Percentiles rank a stretch among this genome's conserved stretches.
These are phyloP conservation scores for Beauveria australis DNA, from an alignment of 2,329 filamentous ascomycete species.

Conservation along the genomic window DNA sequence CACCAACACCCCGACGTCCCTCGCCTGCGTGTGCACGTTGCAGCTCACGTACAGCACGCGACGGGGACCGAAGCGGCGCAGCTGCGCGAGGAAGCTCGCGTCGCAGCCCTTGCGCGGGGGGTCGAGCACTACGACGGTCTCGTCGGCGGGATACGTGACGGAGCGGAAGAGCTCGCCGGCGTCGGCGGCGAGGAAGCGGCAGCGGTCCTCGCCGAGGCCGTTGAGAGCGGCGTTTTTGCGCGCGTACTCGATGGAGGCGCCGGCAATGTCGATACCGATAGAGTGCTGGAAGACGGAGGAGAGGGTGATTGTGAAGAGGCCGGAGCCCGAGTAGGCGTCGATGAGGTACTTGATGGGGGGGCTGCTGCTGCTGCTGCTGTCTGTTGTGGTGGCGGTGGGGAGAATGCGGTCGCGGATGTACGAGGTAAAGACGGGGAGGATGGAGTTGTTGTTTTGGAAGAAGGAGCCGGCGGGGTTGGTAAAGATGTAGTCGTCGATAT, in stretches of 20 bases:
- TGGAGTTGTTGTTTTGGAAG: conserved; percentile 99
- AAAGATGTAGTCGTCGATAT: conserved; percentile 77
- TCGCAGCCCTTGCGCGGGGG: conserved; percentile 96
- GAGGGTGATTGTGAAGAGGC: conserved; percentile 93
- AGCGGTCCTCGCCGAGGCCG: conserved; percentile 56
- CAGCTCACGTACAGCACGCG: conserved; percentile 92
- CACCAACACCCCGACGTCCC: conserved; percentile 84
- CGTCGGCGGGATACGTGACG: conserved; percentile 62
- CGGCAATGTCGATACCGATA: conserved; percentile 84
- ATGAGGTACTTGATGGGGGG: conserved; percentile 72
- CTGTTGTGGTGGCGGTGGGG: conserved; percentile 36
- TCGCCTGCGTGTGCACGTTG: conserved; percentile 94
- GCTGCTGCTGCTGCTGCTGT: conserved; percentile 27
- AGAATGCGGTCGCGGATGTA: conserved; percentile 79
- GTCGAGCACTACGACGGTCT: conserved; percentile 91
- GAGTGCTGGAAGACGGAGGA: conserved; percentile 75
- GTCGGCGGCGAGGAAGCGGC: conserved; percentile 83
- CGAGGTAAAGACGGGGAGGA: conserved; percentile 75
- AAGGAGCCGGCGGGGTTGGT: conserved; percentile 88
- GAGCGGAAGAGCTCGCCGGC: conserved; percentile 73
- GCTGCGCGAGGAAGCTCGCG: conserved; percentile 69
- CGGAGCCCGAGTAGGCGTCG: conserved; percentile 94
- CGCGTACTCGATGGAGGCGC: conserved; percentile 69
- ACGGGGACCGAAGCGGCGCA: conserved; percentile 68
- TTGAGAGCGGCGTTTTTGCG: conserved; percentile 73